phyloP scores from a whole-genome alignment of 1,139 yeast genomes.

The Taiozyma sp. region DNA sequence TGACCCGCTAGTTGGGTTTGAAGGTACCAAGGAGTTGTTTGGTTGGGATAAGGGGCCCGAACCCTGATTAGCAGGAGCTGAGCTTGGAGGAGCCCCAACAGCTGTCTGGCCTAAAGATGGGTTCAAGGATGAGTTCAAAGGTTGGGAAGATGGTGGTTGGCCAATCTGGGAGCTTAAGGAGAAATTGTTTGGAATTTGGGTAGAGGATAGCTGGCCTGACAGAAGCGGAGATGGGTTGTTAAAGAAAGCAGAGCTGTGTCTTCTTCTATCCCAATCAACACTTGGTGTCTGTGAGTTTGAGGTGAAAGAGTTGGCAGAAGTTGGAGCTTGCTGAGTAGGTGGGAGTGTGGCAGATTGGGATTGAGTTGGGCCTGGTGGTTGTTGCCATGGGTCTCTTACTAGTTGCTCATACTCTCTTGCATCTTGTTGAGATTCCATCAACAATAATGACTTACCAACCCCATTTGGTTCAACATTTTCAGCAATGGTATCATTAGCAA shows the following conservation, averaged over 20 bases:
- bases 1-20: background rate
- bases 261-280: slow-evolving; percentile 28
- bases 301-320: slow-evolving; percentile 13
- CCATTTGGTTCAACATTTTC: slow-evolving; percentile 26
- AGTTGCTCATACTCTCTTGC: slow-evolving; percentile 47
- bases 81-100: slow-evolving; percentile 2
- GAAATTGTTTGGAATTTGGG: slow-evolving; percentile 20
- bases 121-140: too few relatives aligned
- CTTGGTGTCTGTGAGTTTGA: slow-evolving; percentile 23
- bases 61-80: slow-evolving; percentile 4
- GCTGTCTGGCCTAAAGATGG: background rate
- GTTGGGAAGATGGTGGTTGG: slow-evolving; percentile 13
- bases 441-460: slow-evolving; percentile 49
- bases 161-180: slow-evolving; percentile 13
- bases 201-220: slow-evolving; percentile 22
- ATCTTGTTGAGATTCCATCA: slow-evolving; percentile 54
- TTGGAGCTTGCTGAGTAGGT: slow-evolving; percentile 10
- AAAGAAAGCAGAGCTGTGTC: slow-evolving; percentile 26
- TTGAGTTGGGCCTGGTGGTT: slow-evolving; percentile 10
- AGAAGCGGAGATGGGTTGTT: slow-evolving; percentile 24
- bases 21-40: background rate
- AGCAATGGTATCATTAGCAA: slow-evolving; percentile 30
- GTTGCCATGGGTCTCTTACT: slow-evolving; percentile 39
- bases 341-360: slow-evolving; percentile 6
- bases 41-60: slow-evolving; percentile 7